phyloP scores from a whole-genome alignment of 306 rosid genomes.

The Vigna nakashimae region DNA sequence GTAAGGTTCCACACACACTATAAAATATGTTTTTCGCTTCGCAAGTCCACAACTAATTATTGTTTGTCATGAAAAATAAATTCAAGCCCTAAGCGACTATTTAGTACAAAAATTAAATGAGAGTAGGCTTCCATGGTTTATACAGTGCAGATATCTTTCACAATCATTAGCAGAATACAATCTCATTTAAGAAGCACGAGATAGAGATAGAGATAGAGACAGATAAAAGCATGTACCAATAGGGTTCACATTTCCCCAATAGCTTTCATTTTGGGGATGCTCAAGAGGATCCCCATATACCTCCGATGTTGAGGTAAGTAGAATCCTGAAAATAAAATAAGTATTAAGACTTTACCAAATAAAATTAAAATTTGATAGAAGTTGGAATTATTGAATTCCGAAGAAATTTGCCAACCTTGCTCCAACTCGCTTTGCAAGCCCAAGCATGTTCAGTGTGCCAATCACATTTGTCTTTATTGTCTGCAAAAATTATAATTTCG shows the following conservation, averaged over 20 bases:
- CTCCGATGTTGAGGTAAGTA: constrained; percentile 97
- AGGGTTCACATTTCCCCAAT: constrained; percentile 99
- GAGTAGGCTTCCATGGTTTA: constrained; percentile 21
- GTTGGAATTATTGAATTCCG: constrained; percentile 17
- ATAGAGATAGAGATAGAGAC: constrained; percentile 37
- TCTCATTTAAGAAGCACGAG: constrained; percentile 33
- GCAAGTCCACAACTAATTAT: constrained; percentile 11
- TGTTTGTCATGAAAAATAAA: constrained; percentile 16
- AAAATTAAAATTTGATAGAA: constrained; percentile 36
- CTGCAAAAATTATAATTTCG: constrained; percentile 56
- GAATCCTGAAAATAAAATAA: constrained; percentile 66
- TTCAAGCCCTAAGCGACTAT: constrained; percentile 21
- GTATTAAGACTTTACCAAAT: constrained; percentile 29
- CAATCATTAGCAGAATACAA: constrained; percentile 16
- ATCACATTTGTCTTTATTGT: constrained; percentile 97
- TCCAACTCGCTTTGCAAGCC: constrained; percentile 98
- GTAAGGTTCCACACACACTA: neutral
- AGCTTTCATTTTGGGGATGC: constrained; percentile 92
- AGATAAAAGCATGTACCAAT: constrained; percentile 67
- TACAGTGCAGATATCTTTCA: constrained; percentile 25
- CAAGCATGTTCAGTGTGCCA: constrained; percentile 97
- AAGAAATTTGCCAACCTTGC: constrained; percentile 69
- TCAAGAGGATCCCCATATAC: constrained; percentile 96
- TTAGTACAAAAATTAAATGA: constrained; percentile 2
- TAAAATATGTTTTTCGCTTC: constrained; percentile 11